Conservation (phyloP, 495 filamentous ascomycete species). For the Aspergillus nanangensis region DNA sequence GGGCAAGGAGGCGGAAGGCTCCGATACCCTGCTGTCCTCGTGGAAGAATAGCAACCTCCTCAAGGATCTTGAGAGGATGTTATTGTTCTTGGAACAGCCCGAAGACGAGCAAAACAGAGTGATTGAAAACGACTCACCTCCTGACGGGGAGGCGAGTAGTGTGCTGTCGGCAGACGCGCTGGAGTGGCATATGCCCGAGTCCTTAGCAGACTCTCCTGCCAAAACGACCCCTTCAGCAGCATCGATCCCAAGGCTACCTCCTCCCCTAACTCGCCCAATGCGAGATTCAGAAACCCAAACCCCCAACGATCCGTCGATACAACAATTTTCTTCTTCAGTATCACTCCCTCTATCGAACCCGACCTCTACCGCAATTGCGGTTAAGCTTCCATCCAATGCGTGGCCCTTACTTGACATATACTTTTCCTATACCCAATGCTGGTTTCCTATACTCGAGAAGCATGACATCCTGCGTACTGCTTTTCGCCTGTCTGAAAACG, state of each 20-base stretch:
- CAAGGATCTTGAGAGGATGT: constrained; percentile 47
- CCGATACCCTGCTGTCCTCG: constrained; percentile 42
- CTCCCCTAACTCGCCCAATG: constrained; percentile 10
- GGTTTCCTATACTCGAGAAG: constrained; percentile 71
- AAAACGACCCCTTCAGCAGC: constrained; percentile 22
- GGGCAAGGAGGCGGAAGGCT: constrained; percentile 41
- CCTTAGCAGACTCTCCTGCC: constrained; percentile 24
- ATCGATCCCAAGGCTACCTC: constrained; percentile 11
- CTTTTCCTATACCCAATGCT: constrained; percentile 69
- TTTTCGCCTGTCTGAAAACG: constrained; percentile 40
- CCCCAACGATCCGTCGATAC: neutral
- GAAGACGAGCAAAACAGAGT: constrained; percentile 29
- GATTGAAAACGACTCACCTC: constrained; percentile 28
- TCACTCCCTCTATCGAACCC: neutral
- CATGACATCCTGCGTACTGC: constrained; percentile 53
- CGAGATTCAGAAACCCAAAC: constrained; percentile 28
- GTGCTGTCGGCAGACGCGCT: constrained; percentile 31
- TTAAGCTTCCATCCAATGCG: constrained; percentile 36
- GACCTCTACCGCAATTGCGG: constrained; percentile 7
- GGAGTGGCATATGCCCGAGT: constrained; percentile 37
- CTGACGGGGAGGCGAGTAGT: constrained; percentile 29
- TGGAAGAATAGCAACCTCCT: constrained; percentile 53
- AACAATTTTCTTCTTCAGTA: neutral
- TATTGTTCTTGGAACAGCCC: constrained; percentile 41
- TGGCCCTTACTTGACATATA: constrained; percentile 64